Percentiles rank a stretch among this genome's conserved stretches.
These are phyloP conservation scores for Forsythia viridissima DNA, from an alignment of 257 asterid genomes.

Conservation along the genomic window DNA sequence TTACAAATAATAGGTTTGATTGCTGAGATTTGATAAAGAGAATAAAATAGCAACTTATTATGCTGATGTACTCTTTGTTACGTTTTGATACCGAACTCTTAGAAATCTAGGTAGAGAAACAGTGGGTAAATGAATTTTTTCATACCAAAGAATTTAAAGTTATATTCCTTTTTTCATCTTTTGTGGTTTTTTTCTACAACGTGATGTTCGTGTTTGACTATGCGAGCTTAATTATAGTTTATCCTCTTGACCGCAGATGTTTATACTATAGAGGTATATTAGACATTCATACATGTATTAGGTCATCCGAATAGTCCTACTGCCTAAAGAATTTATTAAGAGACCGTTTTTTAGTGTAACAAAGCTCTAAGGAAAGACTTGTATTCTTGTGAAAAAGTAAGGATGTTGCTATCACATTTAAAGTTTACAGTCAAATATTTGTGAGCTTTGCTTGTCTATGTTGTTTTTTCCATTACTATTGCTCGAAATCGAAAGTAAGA, in stretches of 20 bases:
- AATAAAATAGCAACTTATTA: neutral
- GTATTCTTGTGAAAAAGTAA: no score
- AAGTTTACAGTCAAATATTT: neutral
- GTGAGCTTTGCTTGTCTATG: neutral
- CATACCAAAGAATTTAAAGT: neutral
- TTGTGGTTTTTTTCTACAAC: neutral
- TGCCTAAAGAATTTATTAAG: neutral
- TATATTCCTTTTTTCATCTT: neutral
- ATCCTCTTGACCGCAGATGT: neutral
- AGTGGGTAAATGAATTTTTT: neutral
- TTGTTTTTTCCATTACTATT: neutral
- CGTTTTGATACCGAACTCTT: neutral
- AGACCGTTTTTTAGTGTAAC: no score
- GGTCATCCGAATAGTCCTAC: neutral
- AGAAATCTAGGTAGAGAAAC: neutral
- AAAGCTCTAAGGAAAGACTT: no score
- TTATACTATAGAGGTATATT: neutral
- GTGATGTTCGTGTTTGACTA: neutral
- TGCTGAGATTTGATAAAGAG: neutral
- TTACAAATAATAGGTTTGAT: neutral
- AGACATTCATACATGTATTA: neutral
- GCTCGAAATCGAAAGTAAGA: neutral
- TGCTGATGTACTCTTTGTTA: neutral
- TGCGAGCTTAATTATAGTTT: neutral
- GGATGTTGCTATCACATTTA: neutral